Percentiles rank a stretch among this genome's conserved stretches.
Evolutionary conservation across 2,329 filamentous ascomycete species (phyloP).

Genomic region (Penicillium griseofulvum): DNA sequence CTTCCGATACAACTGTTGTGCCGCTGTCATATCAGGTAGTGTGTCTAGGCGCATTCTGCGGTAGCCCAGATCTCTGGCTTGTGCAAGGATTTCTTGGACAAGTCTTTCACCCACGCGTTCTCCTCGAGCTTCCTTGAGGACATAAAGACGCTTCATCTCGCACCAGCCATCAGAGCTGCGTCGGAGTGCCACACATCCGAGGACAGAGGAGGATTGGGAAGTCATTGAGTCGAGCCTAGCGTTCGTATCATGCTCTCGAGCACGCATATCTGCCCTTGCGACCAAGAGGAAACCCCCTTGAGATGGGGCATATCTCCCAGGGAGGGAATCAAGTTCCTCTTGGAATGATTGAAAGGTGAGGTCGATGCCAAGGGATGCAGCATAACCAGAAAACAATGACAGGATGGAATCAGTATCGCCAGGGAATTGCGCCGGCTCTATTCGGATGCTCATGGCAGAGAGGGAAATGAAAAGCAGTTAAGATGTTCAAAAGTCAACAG

Average conservation of each 20-base stretch:
- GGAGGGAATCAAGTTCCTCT: slow-evolving; percentile 52
- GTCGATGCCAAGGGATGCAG: slow-evolving; percentile 50
- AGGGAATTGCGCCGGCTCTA: slow-evolving; percentile 41
- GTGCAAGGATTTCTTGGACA: slow-evolving; percentile 44
- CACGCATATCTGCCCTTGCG: slow-evolving; percentile 28
- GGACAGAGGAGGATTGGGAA: slow-evolving; percentile 4
- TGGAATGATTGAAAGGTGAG: slow-evolving; percentile 58
- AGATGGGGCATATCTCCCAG: slow-evolving; percentile 52
- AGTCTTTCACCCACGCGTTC: slow-evolving; percentile 51
- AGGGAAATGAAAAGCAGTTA: background rate
- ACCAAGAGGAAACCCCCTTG: slow-evolving; percentile 51
- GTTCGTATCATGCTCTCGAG: background rate
- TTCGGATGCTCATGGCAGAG: slow-evolving; percentile 21
- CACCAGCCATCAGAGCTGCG: slow-evolving; percentile 33
- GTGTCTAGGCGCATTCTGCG: slow-evolving; percentile 56
- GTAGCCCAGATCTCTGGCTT: slow-evolving; percentile 52
- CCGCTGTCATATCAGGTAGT: slow-evolving; percentile 51
- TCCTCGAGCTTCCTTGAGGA: slow-evolving; percentile 49
- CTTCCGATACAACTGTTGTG: slow-evolving; percentile 49
- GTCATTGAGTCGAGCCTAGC: background rate
- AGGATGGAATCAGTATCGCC: slow-evolving; percentile 45
- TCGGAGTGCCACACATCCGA: slow-evolving; percentile 55
- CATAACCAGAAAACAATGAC: slow-evolving; percentile 46
- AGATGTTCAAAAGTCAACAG: background rate
- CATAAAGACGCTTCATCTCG: slow-evolving; percentile 61